Evolutionary conservation across 768 basidiomycete genomes (phyloP).

Genomic region (Pleurotus platypus): DNA sequence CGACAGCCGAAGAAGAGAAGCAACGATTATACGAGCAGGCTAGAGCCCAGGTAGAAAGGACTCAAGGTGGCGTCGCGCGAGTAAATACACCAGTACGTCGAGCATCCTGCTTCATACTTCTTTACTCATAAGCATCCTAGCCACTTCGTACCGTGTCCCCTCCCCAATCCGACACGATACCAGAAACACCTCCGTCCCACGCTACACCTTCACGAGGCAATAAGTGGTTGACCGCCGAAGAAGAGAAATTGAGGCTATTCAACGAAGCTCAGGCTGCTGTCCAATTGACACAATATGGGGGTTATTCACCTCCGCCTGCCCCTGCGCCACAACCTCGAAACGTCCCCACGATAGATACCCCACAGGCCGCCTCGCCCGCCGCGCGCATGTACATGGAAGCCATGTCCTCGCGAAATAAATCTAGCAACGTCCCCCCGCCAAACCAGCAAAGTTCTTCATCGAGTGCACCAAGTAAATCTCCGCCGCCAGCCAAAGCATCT

Average conservation of each 20-base stretch:
- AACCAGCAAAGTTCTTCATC: slow-evolving; percentile 12
- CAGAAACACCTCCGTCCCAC: slow-evolving; percentile 12
- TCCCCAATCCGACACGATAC: slow-evolving; percentile 17
- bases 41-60: slow-evolving; percentile 51
- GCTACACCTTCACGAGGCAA: slow-evolving; percentile 14
- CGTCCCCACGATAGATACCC: slow-evolving; percentile 14
- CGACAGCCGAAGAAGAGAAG: slow-evolving; percentile 63
- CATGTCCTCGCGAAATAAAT: slow-evolving; percentile 24
- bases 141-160: slow-evolving; percentile 21
- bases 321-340: slow-evolving; percentile 20
- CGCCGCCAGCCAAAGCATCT: slow-evolving; percentile 13
- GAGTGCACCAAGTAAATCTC: slow-evolving; percentile 14
- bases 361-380: slow-evolving; percentile 12
- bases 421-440: slow-evolving; percentile 8
- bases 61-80: slow-evolving; percentile 38
- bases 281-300: slow-evolving; percentile 44
- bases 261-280: slow-evolving; percentile 67
- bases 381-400: slow-evolving; percentile 28
- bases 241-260: slow-evolving; percentile 73
- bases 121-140: not conserved
- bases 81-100: slow-evolving; percentile 28
- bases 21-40: slow-evolving; percentile 60
- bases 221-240: slow-evolving; percentile 67
- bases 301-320: slow-evolving; percentile 17
- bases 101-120: not conserved